Evolutionary conservation across 73 alveolate genomes (phyloP), one percentile per base, ranked within the genome.

Genomic region (Blepharisma japonicum): DNA sequence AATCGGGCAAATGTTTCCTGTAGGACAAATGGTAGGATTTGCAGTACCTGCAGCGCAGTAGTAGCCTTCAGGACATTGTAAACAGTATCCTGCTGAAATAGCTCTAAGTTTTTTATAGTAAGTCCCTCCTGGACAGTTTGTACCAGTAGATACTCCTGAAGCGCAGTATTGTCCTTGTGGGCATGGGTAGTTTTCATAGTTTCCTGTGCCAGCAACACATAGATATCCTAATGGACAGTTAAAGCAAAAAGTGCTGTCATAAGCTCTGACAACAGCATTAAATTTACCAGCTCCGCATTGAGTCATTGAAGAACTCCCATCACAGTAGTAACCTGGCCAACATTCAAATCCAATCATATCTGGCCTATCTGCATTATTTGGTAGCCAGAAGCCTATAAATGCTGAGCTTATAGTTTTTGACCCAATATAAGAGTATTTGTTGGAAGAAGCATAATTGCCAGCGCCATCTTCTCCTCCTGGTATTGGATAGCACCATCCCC

Each of bases 161-260:
- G 77, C 27, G 61, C 95, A 88, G 51, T 39, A 88, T 23, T 77
- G 54, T 7, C 68, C 83, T 27, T 48, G 83, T 0, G 83, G 47
- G 23, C 80, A 71, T 0, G 77, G 54, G 32, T 5, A 51, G 38
- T 23, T 21, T 9, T 54, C 53, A 48, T 66, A 76, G 49, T 38
- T 32, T 20, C 81, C 77, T 18, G 93, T 81, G 9, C 87, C 89
- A 14, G 82, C 89, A 21, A 91, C 88, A 50, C 97, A 91, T 70
- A 51, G 81, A 77, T 77, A 80, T 9, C 97, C 97, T 14, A 54
- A 45, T 1, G 93, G 91, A 80, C 97, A 91, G 27, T 55, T 48
- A n/a, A 71, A 68, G 48, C 76, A 46, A 38, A 82, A 88, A 20
- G 86, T 27, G 0, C 78, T 42, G 7, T 79, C 55, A 20, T 82